Conservation (phyloP, 225 moss, liverwort and hornwort species). For the Polytrichum formosum region DNA sequence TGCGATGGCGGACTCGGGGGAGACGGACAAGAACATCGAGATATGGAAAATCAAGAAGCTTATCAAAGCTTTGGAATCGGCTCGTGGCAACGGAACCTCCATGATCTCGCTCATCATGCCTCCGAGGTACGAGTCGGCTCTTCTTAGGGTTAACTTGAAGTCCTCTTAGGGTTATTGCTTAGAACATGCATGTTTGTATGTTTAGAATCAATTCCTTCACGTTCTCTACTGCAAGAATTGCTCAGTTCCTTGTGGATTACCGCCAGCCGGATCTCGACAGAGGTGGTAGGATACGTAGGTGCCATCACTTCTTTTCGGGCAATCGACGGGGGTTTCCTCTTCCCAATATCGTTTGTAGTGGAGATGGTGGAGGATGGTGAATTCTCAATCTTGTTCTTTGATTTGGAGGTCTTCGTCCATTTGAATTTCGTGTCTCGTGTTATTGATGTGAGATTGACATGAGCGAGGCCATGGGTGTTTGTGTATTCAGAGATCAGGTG, state of each 20-base stretch:
- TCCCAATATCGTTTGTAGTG: background rate
- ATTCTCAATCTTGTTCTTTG: too few relatives aligned
- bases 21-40: constrained; percentile 94
- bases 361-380: background rate
- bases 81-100: constrained; percentile 87
- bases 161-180: too few relatives aligned
- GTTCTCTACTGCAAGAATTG: too few relatives aligned
- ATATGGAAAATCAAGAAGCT: constrained; percentile 99
- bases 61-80: constrained; percentile 95
- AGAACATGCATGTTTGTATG: too few relatives aligned
- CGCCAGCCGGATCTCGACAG: too few relatives aligned
- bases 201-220: too few relatives aligned
- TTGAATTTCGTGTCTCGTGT: background rate
- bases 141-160: too few relatives aligned
- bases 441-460: background rate
- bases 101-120: constrained; percentile 99
- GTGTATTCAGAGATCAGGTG: constrained; percentile 65
- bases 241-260: too few relatives aligned
- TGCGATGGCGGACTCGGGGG: constrained; percentile 73
- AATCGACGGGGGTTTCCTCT: too few relatives aligned
- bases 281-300: too few relatives aligned
- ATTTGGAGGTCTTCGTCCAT: too few relatives aligned
- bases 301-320: too few relatives aligned
- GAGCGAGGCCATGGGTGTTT: background rate
- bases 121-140: constrained; percentile 32